Evolutionary conservation across 2,329 filamentous ascomycete genomes (phyloP).

Genomic region (Xenosphaeropsis pyriputrescens): DNA sequence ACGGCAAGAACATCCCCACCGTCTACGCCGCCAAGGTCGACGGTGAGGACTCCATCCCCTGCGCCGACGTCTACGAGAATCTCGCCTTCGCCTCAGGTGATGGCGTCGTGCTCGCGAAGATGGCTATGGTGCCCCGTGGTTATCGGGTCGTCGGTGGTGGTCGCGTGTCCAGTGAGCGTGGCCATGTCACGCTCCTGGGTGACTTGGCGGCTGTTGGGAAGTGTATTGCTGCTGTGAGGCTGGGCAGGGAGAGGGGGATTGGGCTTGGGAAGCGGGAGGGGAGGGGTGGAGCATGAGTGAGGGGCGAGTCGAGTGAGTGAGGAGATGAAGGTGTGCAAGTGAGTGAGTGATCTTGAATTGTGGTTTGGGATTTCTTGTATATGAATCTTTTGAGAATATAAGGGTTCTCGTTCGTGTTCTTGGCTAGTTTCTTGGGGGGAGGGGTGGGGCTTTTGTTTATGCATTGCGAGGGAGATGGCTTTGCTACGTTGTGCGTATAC

Average conservation of each 20-base stretch:
- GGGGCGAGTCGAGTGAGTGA: too few relatives aligned
- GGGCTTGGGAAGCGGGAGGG: constrained; percentile 33
- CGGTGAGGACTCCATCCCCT: constrained; percentile 58
- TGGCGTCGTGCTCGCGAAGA: constrained; percentile 73
- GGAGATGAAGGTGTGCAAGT: too few relatives aligned
- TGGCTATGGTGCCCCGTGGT: constrained; percentile 72
- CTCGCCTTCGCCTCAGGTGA: constrained; percentile 78
- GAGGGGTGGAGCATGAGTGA: neutral
- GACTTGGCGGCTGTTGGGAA: constrained; percentile 70
- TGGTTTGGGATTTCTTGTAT: too few relatives aligned
- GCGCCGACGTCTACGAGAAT: constrained; percentile 70
- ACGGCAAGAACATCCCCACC: constrained; percentile 76
- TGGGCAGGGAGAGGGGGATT: constrained; percentile 57
- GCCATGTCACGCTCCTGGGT: constrained; percentile 77
- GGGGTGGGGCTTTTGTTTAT: too few relatives aligned
- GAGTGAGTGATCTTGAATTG: too few relatives aligned
- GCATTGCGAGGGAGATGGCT: too few relatives aligned
- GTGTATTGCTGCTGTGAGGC: constrained; percentile 53
- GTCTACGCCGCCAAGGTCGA: constrained; percentile 69
- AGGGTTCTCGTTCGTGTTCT: too few relatives aligned
- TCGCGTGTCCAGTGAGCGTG: constrained; percentile 64
- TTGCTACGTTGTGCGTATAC: too few relatives aligned
- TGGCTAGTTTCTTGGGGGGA: too few relatives aligned
- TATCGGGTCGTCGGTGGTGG: constrained; percentile 64
- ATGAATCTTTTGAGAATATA: too few relatives aligned